Percentiles rank a stretch among this genome's conserved stretches.
phyloP scores from a whole-genome alignment of 805 yeast species.

The Ogataea saltuana region DNA sequence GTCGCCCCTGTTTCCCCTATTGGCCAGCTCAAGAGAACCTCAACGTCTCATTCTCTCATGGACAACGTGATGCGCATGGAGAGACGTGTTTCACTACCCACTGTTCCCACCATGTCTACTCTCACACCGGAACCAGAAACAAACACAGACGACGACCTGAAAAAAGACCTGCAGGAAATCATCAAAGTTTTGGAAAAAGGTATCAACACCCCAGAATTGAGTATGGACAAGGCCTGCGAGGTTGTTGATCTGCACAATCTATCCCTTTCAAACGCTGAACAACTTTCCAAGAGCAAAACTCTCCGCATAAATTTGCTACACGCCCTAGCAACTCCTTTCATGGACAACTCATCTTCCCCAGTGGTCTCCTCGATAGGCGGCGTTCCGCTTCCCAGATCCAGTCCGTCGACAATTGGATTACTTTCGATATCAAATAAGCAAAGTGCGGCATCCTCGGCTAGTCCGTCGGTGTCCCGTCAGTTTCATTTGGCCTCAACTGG shows the following conservation, averaged over 20 bases:
- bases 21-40: constrained; percentile 16
- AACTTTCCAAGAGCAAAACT: constrained; percentile 40
- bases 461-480: constrained; percentile 20
- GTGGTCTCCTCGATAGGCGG: constrained; percentile 24
- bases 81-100: constrained; percentile 47
- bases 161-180: constrained; percentile 47
- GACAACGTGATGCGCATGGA: constrained; percentile 37
- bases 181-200: constrained; percentile 48
- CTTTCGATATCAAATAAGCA: constrained; percentile 18
- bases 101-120: constrained; percentile 41
- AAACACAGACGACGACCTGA: constrained; percentile 8
- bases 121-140: background rate
- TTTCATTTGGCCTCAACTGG: constrained; percentile 68
- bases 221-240: constrained; percentile 30
- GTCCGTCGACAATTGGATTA: constrained; percentile 31
- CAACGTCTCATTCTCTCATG: constrained; percentile 22
- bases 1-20: constrained; percentile 1
- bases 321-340: constrained; percentile 70
- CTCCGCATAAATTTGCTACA: constrained; percentile 51
- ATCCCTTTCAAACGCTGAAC: constrained; percentile 45
- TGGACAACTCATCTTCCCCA: constrained; percentile 37
- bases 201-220: constrained; percentile 23
- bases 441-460: constrained; percentile 28
- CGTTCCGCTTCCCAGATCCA: constrained; percentile 26
- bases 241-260: constrained; percentile 60